Evolutionary conservation across 1,284 basidiomycete genomes (phyloP), one percentile per base, ranked within the genome.

Genomic region (Acaromyces ingoldii): DNA sequence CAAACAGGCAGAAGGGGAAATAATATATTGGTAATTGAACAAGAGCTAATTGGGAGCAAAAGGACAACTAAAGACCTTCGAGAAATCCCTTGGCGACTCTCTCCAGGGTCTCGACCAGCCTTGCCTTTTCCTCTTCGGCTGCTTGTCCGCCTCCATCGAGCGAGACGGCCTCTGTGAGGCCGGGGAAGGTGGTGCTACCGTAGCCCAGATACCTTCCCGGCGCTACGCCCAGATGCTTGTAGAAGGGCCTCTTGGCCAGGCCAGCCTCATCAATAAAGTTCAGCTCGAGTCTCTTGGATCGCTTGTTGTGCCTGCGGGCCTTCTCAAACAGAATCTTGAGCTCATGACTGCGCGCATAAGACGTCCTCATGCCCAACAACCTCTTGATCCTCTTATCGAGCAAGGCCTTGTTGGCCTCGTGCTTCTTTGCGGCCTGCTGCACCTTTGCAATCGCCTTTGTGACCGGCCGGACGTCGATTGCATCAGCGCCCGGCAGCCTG

Each of bases 181-280:
- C 87, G 6, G 89, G 91, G 69, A 92, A 81, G 2, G 87, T 87
- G 1, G 88, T 89, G 6, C 88, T 88, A 28, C 89, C 90, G 69
- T 93, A 92, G 3, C 89, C 77, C 26, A 89, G 81, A 84, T 87
- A 91, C 67, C 87, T 85, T 24, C 91, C 91, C 6, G 92, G 91
- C 4, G 90, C 88, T 31, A 91, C 88, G 36, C 83, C 89, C 46
- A 93, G 80, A 76, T 92, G 88, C 70, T 81, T 81, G 74, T 84
- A 92, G 89, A 89, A 92, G 7, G 51, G 43, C 22, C 51, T n/a
- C 72, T 88, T 84, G 30, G 78, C 40, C 3, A 76, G 72, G 43
- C 74, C 85, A 45, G 89, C 80, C 0, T 92, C 92, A 63, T 86
- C 80, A 63, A 93, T 85, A 77, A 96, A 90, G 9, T 89, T 89